A percentile compares a stretch with the other conserved stretches of the same genome.
These are phyloP conservation scores for Aspergillus baeticus DNA, from an alignment of 495 filamentous ascomycete genomes.

Conservation along the genomic window DNA sequence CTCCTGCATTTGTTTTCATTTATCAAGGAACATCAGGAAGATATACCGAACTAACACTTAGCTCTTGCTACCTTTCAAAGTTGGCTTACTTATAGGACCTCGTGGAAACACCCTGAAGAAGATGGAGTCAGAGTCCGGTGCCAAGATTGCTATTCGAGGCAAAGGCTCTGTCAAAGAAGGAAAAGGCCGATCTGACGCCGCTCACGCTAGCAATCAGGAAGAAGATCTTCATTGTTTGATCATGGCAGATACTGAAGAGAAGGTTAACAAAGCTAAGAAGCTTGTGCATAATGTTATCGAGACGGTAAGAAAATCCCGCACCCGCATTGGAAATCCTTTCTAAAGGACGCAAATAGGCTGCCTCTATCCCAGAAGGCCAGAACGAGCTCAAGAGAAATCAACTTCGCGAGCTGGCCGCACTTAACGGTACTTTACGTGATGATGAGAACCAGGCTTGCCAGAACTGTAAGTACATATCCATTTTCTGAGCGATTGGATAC, in stretches of 20 bases:
- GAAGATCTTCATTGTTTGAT: conserved; percentile 98
- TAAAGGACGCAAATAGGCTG: conserved; percentile 62
- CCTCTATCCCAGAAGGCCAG: conserved; percentile 96
- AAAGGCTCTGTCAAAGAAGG: conserved; percentile 99
- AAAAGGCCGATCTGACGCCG: conserved; percentile 97
- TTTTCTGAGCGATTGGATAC: background rate
- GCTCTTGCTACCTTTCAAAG: conserved; percentile 77
- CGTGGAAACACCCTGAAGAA: conserved; percentile 99
- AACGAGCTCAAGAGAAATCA: conserved; percentile 99
- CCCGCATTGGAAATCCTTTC: background rate
- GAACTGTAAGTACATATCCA: conserved; percentile 67
- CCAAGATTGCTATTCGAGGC: conserved; percentile 98
- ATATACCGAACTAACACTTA: conserved; percentile 78
- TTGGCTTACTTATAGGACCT: conserved; percentile 99
- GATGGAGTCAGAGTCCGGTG: conserved; percentile 95
- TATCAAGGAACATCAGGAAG: conserved; percentile 30
- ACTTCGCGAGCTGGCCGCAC: conserved; percentile 90
- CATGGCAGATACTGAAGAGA: conserved; percentile 98
- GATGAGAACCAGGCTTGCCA: conserved; percentile 99
- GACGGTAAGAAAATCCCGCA: conserved; percentile 67
- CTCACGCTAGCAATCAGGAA: conserved; percentile 99
- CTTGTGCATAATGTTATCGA: conserved; percentile 97
- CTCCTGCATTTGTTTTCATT: conserved; percentile 33
- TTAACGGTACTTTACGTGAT: conserved; percentile 97
- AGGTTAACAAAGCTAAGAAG: conserved; percentile 97